phyloP scores from a whole-genome alignment of 108 stramenopile species.

The Licmophora abbreviata region DNA sequence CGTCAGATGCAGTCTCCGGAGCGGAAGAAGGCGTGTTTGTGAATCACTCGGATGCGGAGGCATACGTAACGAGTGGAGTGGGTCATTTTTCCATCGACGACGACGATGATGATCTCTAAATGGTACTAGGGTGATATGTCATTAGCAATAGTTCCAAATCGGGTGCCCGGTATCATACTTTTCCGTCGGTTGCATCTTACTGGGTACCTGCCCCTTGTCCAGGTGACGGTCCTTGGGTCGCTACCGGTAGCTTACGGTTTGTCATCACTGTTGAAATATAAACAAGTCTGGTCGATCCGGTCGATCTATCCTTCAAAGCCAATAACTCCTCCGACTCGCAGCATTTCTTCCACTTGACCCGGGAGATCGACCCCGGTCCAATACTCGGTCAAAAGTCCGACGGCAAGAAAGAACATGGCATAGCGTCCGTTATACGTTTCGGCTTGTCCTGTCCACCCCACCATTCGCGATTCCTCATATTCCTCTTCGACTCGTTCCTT shows the following conservation, averaged over 20 bases:
- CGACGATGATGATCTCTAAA: slow-evolving; percentile 1
- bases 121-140: no score
- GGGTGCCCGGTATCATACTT: no score
- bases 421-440: slow-evolving; percentile 81
- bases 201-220: no score
- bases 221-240: no score
- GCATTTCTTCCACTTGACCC: slow-evolving; percentile 89
- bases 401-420: slow-evolving; percentile 91
- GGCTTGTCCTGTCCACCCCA: slow-evolving; percentile 70
- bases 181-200: no score
- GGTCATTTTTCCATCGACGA: background rate
- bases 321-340: slow-evolving; percentile 82
- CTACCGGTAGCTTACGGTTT: no score
- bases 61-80: no score
- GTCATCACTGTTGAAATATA: no score
- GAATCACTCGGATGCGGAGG: background rate
- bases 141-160: no score
- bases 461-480: slow-evolving; percentile 55
- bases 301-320: slow-evolving; percentile 47
- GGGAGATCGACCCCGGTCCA: slow-evolving; percentile 89
- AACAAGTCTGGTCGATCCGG: no score
- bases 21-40: slow-evolving; percentile 1
- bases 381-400: slow-evolving; percentile 86
- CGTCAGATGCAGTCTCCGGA: background rate
- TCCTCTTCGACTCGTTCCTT: slow-evolving; percentile 48